These are phyloP conservation scores for Vigna radiata DNA, from an alignment of 306 rosid genomes.

Conservation along the genomic window DNA sequence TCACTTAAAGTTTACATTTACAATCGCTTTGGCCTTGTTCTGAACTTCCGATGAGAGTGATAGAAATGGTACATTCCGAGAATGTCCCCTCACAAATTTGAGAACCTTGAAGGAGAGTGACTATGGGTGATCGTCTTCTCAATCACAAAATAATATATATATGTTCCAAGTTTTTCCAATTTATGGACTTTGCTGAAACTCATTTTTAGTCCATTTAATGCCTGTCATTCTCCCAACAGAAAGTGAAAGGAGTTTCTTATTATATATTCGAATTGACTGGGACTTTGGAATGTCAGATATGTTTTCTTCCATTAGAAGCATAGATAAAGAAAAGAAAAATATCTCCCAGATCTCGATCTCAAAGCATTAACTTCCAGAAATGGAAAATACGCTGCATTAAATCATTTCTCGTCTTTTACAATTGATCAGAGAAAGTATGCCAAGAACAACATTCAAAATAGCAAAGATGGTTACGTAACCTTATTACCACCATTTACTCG, in stretches of 20 bases:
- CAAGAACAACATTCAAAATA: slow-evolving; percentile 8
- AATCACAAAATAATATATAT: not conserved
- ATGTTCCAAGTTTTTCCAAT: not conserved
- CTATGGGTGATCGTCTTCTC: not conserved
- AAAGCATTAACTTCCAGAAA: not conserved
- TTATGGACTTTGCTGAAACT: not conserved
- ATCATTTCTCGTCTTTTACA: slow-evolving; percentile 12
- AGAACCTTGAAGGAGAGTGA: not conserved
- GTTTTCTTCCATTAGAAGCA: slow-evolving; percentile 14
- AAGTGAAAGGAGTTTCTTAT: not conserved
- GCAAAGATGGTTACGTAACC: not conserved
- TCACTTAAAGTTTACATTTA: not conserved
- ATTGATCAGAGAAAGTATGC: not conserved
- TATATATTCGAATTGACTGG: not conserved
- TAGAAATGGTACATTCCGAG: not conserved
- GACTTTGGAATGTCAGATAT: slow-evolving; percentile 28
- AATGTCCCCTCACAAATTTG: slow-evolving; percentile 23
- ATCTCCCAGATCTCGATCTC: not conserved
- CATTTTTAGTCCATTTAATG: not conserved
- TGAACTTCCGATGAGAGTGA: slow-evolving; percentile 18
- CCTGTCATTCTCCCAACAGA: not conserved
- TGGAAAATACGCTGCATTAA: not conserved
- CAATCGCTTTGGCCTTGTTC: slow-evolving; percentile 18
- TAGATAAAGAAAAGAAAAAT: not conserved
- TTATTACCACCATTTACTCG: not conserved